Base-by-base conservation (phyloP, 257 asterid genomes). In the Solanum peruvianum region DNA sequence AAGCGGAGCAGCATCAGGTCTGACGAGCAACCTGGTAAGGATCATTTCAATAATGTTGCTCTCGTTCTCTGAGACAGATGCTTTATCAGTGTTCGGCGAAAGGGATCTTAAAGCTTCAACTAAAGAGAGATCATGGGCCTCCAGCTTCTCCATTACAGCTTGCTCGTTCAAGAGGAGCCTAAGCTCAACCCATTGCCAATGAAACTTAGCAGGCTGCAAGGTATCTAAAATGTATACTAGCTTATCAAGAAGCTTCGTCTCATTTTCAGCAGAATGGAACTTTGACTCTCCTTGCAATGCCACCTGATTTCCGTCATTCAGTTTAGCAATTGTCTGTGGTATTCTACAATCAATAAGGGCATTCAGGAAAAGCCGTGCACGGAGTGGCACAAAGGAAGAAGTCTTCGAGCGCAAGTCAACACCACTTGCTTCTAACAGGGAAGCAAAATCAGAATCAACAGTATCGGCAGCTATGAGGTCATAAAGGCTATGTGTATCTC, bases 111-210 rank as follows among this genome's bases (percentile, higher is more conserved):
- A 87, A 85, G 98, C 98, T 88, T 97, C 99, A 33, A 88, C 88
- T 85, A 97, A 92, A 69, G 98, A 90, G 83, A 91, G 87, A 86
- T 96, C 98, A 82, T 85, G 89, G 71, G 89, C 89, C 83, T 94
- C 99, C 90, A 97, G 91, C 87, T 96, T 97, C 88, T 96, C 98
- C 83, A 91, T 91, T 35, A 96, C 91, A 60, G 98, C 98, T 92
- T 97, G 99, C 76, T 97, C 99, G 67, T 97, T 93, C 82, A 97
- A 91, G n/a, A 97, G 94, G 84, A 96, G 95, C 91, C 99, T 92
- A 70, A 97, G 96, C 92, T 97, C 98, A 88, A 97, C 92, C 99
- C 99, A 97, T 89, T 97, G 99, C 99, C 98, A 97, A 72, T 97
- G 99, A 90, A 97, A 97, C 89, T 92, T 97, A 60, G 99, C 99